phyloP scores from a whole-genome alignment of 768 basidiomycete species.

The Boletus eberwhitei region DNA sequence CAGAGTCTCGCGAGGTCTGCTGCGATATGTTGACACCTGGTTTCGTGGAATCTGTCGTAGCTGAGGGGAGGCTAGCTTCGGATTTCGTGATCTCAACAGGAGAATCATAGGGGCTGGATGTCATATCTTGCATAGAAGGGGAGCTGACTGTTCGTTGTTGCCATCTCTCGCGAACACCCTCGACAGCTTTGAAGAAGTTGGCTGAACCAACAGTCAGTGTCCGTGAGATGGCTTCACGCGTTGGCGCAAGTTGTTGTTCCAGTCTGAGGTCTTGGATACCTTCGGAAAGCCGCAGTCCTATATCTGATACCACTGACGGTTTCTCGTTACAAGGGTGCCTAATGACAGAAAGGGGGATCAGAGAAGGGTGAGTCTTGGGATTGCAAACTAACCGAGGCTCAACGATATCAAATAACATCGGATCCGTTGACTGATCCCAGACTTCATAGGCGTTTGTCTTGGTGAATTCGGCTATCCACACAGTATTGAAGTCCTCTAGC shows the following conservation, averaged over 20 bases:
- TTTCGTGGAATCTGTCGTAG: slow-evolving; percentile 15
- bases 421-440: slow-evolving; percentile 91
- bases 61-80: slow-evolving; percentile 20
- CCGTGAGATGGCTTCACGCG: slow-evolving; percentile 81
- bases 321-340: slow-evolving; percentile 95
- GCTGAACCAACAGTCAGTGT: slow-evolving; percentile 73
- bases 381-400: slow-evolving; percentile 68
- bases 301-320: slow-evolving; percentile 84
- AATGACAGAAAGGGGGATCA: background rate
- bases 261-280: slow-evolving; percentile 92
- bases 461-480: slow-evolving; percentile 88
- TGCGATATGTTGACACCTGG: slow-evolving; percentile 9
- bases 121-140: slow-evolving; percentile 22
- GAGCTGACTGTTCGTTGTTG: slow-evolving; percentile 36
- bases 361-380: background rate
- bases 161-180: slow-evolving; percentile 82
- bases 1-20: slow-evolving; percentile 29
- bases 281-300: slow-evolving; percentile 88
- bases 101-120: slow-evolving; percentile 16
- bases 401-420: slow-evolving; percentile 89
- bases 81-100: slow-evolving; percentile 31
- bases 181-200: slow-evolving; percentile 85
- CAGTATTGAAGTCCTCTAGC: slow-evolving; percentile 77
- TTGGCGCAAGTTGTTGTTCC: slow-evolving; percentile 91
- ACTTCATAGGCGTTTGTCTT: slow-evolving; percentile 82